phyloP scores from a whole-genome alignment of 805 yeast genomes.

The Nadsonia fulvescens region DNA sequence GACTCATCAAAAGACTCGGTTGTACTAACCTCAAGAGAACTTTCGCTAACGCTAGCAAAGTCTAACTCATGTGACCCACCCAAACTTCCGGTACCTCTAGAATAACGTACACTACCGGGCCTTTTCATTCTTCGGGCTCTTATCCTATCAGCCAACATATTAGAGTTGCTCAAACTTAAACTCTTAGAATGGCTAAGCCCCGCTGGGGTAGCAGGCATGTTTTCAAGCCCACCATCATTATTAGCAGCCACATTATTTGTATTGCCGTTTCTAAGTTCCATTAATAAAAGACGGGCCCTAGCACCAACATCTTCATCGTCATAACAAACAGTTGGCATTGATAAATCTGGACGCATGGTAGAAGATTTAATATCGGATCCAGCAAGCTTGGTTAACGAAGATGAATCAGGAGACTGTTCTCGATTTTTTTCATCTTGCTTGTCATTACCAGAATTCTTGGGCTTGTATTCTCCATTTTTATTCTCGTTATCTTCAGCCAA shows the following conservation, averaged over 20 bases:
- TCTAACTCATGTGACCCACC: no score
- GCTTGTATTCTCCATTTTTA: constrained; percentile 1
- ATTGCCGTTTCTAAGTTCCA: constrained; percentile 35
- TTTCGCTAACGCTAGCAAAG: constrained; percentile 3
- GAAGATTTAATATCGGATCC: constrained; percentile 1
- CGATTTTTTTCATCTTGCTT: background rate
- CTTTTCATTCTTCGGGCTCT: no score
- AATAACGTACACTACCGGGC: no score
- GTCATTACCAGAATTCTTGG: background rate
- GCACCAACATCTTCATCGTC: constrained; percentile 29
- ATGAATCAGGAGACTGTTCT: background rate
- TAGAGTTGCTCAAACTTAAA: no score
- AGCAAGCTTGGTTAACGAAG: constrained; percentile 1
- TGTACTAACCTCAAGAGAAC: no score
- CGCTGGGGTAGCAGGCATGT: no score
- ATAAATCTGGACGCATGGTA: constrained; percentile 11
- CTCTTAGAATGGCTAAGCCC: no score
- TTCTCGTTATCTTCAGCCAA: constrained; percentile 2
- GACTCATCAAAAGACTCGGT: no score
- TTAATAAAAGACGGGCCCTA: constrained; percentile 45
- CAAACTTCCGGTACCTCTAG: constrained; percentile 5
- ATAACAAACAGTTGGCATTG: constrained; percentile 6
- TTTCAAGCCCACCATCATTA: no score
- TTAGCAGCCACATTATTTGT: constrained; percentile 5
- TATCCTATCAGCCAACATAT: no score